Percentiles rank a stretch among this genome's conserved stretches.
phyloP scores from a whole-genome alignment of 352 stramenopile species.

The Globisporangium solare region DNA sequence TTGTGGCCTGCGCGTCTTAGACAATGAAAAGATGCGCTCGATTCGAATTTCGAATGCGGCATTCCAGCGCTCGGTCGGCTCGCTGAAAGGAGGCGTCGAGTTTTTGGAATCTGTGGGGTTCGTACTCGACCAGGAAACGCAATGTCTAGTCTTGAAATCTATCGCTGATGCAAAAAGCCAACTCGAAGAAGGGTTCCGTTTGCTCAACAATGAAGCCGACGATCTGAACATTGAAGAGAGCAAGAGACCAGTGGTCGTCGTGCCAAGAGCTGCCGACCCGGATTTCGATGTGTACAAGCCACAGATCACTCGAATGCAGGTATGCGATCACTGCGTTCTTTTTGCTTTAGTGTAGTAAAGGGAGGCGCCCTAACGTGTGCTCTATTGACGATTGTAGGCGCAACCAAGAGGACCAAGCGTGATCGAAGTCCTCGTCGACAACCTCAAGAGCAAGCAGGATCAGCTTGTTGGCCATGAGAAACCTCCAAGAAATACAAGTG shows the following conservation, averaged over 20 bases:
- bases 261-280: constrained; percentile 27
- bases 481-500: constrained; percentile 58
- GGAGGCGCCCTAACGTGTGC: background rate
- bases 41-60: constrained; percentile 74
- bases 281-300: constrained; percentile 81
- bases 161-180: constrained; percentile 17
- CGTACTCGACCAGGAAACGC: constrained; percentile 33
- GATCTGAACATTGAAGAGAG: constrained; percentile 57
- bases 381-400: constrained; percentile 28
- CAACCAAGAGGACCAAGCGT: constrained; percentile 74
- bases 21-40: constrained; percentile 78
- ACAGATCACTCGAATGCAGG: constrained; percentile 80
- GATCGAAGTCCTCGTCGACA: constrained; percentile 73
- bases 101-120: constrained; percentile 75
- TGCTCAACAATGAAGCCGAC: constrained; percentile 74
- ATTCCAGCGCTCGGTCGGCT: constrained; percentile 66
- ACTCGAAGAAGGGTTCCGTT: constrained; percentile 45
- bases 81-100: constrained; percentile 62
- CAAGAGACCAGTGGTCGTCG: constrained; percentile 41
- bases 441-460: constrained; percentile 75
- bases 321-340: constrained; percentile 8
- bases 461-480: constrained; percentile 54
- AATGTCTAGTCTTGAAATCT: constrained; percentile 38
- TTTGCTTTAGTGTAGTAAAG: background rate
- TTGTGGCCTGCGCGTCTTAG: constrained; percentile 18